A percentile compares a stretch with the other conserved stretches of the same genome.
Evolutionary conservation across 768 basidiomycete species (phyloP).

Genomic region (button mushroom (Agaricus bisporus)): DNA sequence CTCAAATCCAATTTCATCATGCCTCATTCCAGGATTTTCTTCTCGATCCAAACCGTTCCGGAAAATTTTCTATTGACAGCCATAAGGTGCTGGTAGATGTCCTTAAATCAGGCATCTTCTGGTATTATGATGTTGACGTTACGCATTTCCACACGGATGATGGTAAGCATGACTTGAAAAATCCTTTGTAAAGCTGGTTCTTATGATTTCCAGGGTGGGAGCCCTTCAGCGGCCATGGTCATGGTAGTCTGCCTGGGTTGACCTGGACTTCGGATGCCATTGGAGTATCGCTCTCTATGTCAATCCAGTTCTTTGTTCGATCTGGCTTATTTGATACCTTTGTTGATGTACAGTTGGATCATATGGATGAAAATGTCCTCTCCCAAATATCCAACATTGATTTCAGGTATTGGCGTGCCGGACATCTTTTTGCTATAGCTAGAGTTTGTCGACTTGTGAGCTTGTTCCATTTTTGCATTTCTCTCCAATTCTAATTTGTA

Average conservation of each 20-base stretch:
- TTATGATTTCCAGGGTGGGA: neutral
- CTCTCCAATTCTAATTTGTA: no score
- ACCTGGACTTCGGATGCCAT: neutral
- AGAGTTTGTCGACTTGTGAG: neutral
- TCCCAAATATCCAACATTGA: neutral
- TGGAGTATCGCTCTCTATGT: neutral
- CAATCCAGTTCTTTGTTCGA: neutral
- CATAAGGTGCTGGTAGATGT: neutral
- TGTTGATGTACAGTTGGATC: neutral
- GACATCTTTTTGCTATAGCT: neutral
- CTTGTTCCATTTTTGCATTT: neutral
- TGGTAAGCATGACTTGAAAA: neutral
- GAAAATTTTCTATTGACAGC: neutral
- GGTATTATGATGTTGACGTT: neutral
- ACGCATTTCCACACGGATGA: neutral
- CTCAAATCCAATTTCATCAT: neutral
- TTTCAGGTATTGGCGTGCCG: neutral
- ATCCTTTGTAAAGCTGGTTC: neutral
- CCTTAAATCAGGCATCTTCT: neutral
- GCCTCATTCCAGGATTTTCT: conserved; percentile 1
- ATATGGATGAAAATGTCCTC: neutral
- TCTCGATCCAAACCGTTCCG: neutral
- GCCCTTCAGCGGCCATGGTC: neutral
- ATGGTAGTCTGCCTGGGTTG: neutral
- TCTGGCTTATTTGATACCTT: neutral